Evolutionary conservation across 805 yeast genomes (phyloP).

Genomic region (Sugiyamaella americana): DNA sequence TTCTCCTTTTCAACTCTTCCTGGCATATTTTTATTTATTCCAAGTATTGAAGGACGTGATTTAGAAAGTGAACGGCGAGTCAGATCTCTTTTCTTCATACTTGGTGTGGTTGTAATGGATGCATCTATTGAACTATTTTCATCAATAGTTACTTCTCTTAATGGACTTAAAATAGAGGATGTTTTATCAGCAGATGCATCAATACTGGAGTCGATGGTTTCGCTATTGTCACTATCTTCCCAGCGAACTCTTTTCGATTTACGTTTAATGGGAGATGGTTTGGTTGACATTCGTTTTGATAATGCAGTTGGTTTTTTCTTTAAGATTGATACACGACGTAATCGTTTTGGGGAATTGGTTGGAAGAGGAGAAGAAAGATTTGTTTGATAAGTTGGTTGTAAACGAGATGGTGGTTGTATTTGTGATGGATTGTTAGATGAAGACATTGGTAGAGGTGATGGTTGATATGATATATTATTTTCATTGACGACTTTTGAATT

Average conservation of each 20-base stretch:
- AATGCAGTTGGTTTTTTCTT: slow-evolving; percentile 5
- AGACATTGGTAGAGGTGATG: no score
- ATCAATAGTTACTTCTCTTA: neutral
- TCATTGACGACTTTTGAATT: neutral
- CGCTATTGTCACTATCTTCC: slow-evolving; percentile 19
- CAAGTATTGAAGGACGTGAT: slow-evolving; percentile 10
- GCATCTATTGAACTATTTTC: neutral
- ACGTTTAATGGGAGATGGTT: slow-evolving; percentile 13
- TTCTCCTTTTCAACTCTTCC: slow-evolving; percentile 17
- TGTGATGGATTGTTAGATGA: no score
- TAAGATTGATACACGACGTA: slow-evolving; percentile 8
- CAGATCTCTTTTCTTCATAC: slow-evolving; percentile 8
- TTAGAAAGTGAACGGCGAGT: slow-evolving; percentile 6
- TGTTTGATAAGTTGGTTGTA: no score
- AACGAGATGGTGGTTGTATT: no score
- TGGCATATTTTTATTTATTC: slow-evolving; percentile 11
- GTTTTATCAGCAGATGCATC: neutral
- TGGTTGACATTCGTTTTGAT: slow-evolving; percentile 6
- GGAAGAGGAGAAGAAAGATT: no score
- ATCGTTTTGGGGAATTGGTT: neutral
- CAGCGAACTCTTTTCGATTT: slow-evolving; percentile 25
- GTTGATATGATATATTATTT: no score
- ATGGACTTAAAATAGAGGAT: neutral
- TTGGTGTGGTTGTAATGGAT: neutral
- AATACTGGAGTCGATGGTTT: neutral